These are phyloP conservation scores for Erysimum pusillum DNA, from an alignment of 441 rosid species.

Conservation along the genomic window DNA sequence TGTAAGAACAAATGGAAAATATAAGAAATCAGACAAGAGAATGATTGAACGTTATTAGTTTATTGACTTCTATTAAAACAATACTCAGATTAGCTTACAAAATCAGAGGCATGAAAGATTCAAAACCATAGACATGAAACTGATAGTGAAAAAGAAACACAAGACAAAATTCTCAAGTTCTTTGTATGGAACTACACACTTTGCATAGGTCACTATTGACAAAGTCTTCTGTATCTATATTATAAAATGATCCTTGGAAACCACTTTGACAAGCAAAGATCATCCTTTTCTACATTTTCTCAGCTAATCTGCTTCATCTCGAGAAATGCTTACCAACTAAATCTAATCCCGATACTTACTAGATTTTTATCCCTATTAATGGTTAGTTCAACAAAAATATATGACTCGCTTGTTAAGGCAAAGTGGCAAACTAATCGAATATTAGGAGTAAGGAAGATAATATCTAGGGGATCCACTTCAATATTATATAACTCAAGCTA, in stretches of 20 bases:
- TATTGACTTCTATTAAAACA: background rate
- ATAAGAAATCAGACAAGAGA: slow-evolving; percentile 23
- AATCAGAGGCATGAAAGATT: background rate
- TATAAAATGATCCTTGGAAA: background rate
- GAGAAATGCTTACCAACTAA: too few species aligned
- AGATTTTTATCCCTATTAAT: background rate
- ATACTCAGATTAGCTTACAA: slow-evolving; percentile 2
- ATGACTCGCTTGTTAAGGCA: slow-evolving; percentile 10
- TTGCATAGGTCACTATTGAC: background rate
- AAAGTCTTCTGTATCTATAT: slow-evolving; percentile 5
- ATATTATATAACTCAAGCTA: background rate
- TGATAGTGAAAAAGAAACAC: background rate
- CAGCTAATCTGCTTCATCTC: slow-evolving; percentile 39
- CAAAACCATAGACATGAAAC: background rate
- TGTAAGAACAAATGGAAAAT: slow-evolving; percentile 47
- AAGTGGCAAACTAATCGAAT: slow-evolving; percentile 29
- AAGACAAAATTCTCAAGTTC: background rate
- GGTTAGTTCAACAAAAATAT: slow-evolving; percentile 25
- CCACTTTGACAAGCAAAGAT: slow-evolving; percentile 23
- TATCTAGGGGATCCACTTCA: background rate
- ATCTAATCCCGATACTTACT: slow-evolving; percentile 7
- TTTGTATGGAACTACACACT: background rate
- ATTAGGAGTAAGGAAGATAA: background rate
- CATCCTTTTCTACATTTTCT: background rate
- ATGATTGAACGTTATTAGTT: background rate